phyloP scores from a whole-genome alignment of 176 grass and related monocot species.

The Cenchrus americanus region DNA sequence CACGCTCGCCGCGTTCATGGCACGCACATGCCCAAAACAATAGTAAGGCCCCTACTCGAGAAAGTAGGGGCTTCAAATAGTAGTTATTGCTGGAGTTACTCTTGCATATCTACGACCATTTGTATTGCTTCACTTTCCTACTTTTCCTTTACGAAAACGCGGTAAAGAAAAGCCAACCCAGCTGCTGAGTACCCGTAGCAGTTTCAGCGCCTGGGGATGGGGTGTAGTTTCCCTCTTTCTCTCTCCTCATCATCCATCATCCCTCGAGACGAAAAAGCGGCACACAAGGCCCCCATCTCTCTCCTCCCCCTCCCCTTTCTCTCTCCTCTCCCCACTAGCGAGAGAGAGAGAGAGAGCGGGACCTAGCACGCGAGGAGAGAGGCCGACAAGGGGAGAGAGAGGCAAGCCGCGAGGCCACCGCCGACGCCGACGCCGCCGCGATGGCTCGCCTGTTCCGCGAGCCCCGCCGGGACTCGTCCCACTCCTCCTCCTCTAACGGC shows the following conservation, averaged over 20 bases:
- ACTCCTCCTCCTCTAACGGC: constrained; percentile 47
- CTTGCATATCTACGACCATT: too few species aligned
- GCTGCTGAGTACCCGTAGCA: not conserved
- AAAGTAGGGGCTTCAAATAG: too few species aligned
- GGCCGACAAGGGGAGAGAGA: not conserved
- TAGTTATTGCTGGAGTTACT: too few species aligned
- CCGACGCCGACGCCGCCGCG: constrained; percentile 39
- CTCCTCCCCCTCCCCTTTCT: not conserved
- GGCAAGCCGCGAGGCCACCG: constrained; percentile 15
- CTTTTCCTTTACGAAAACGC: too few species aligned
- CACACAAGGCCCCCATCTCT: not conserved
- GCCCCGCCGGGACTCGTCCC: constrained; percentile 55
- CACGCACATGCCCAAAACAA: too few species aligned
- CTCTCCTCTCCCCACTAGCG: constrained; percentile 12
- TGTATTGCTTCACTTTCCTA: too few species aligned
- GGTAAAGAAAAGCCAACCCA: not conserved
- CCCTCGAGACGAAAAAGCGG: constrained; percentile 43
- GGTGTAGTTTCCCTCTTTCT: not conserved
- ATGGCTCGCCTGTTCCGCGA: constrained; percentile 81
- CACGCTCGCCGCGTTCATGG: too few species aligned
- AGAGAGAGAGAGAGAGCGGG: not conserved
- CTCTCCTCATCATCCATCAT: constrained; percentile 53
- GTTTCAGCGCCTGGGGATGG: not conserved
- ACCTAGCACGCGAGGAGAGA: not conserved
- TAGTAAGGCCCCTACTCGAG: too few species aligned